Percentiles rank a stretch among this genome's conserved stretches.
Evolutionary conservation across 2,329 filamentous ascomycete genomes (phyloP).

Genomic region (Akanthomyces muscarius): DNA sequence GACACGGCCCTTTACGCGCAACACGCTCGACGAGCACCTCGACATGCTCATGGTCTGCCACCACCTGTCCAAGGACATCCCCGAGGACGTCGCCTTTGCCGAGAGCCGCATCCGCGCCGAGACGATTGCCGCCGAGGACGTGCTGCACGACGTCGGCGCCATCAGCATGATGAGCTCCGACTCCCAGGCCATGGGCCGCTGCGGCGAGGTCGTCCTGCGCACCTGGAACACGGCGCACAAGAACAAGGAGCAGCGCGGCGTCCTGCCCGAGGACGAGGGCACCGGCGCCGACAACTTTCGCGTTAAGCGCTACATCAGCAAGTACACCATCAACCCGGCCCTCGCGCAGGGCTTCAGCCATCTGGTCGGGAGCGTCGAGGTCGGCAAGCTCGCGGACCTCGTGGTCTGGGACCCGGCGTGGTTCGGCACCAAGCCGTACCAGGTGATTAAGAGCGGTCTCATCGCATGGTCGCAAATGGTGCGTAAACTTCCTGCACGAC

Average conservation of each 20-base stretch:
- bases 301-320: slow-evolving; percentile 88
- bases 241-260: slow-evolving; percentile 83
- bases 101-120: slow-evolving; percentile 92
- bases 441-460: slow-evolving; percentile 84
- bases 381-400: slow-evolving; percentile 85
- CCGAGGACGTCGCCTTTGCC: slow-evolving; percentile 92
- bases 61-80: slow-evolving; percentile 86
- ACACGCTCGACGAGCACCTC: slow-evolving; percentile 92
- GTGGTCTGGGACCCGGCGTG: slow-evolving; percentile 80
- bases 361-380: slow-evolving; percentile 79
- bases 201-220: slow-evolving; percentile 85
- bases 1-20: slow-evolving; percentile 82
- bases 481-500: slow-evolving; percentile 24
- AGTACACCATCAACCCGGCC: slow-evolving; percentile 94
- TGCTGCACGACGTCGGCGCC: slow-evolving; percentile 88
- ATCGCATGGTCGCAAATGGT: slow-evolving; percentile 83
- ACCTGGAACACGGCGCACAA: slow-evolving; percentile 98
- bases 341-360: slow-evolving; percentile 88
- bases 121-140: slow-evolving; percentile 94
- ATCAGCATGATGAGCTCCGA: slow-evolving; percentile 98
- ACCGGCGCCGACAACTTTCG: slow-evolving; percentile 84
- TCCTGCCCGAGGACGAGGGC: slow-evolving; percentile 70
- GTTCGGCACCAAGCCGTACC: slow-evolving; percentile 81
- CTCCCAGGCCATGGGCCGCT: slow-evolving; percentile 94
- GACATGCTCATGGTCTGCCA: slow-evolving; percentile 99